Evolutionary conservation across 108 stramenopile genomes (phyloP), one percentile per base, ranked within the genome.

Genomic region (Stephanodiscus triporus): DNA sequence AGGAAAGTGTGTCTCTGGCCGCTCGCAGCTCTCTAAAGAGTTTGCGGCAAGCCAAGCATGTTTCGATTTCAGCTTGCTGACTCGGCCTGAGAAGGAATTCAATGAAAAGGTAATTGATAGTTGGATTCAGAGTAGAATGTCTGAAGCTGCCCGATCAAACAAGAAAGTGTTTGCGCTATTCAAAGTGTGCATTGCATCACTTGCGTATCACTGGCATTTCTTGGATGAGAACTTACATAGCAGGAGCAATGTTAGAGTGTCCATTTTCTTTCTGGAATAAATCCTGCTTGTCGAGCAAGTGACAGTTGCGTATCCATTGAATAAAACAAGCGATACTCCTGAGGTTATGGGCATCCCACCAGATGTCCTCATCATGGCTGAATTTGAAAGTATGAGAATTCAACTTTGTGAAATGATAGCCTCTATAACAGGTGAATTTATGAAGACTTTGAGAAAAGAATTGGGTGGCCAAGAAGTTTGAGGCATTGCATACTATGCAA

Each of bases 1-100:
- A 6, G 77, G 70, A 14, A 45, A 53, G n/a, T 48, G 26, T 37
- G 77, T 78, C 8, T 64, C 42, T 55, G 77, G 77, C 7, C 77
- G 34, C 32, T n/a, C 30, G 2, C 20, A 4, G 26, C 19, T 74
- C 29, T 22, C 6, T 2, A 43, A 65, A 14, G 38, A 55, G 6
- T 74, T 74, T 54, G 65, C 73, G 6, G 55, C 53, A 30, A 54
- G 45, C 30, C 37, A 9, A 47, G 23, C 72, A 20, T 73, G 54
- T 34, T 73, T 50, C 20, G 70, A 71, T 29, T 68, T 68, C 20
- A 37, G 34, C 32, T 30, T 22, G 5, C 55, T 30, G 14, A 20
- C 16, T 54, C 2, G 36, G 11, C 10, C 37, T 68, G 58, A 23
- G 22, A 62, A 61, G 42, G 59, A 60, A n/a, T 3, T 2, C 16